Evolutionary conservation across 164 flowering plant species (phyloP).

Genomic region (Macadamia integrifolia): DNA sequence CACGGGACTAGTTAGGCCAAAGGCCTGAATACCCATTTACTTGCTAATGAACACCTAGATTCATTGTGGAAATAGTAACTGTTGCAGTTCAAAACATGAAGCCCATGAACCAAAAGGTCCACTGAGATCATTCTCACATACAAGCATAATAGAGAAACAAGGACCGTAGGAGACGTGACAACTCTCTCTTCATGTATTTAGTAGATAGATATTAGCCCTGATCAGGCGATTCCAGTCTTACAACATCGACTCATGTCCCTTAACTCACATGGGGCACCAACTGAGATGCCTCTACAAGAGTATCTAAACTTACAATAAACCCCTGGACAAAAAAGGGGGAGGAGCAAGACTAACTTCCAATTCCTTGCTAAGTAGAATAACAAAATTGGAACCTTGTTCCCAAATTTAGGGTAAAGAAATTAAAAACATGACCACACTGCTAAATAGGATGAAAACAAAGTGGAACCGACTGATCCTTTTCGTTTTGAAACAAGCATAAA

Average conservation of each 20-base stretch:
- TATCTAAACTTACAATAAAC: constrained; percentile 19
- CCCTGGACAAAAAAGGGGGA: constrained; percentile 24
- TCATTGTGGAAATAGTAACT: no score
- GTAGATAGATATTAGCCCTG: constrained; percentile 10
- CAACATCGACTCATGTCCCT: constrained; percentile 21
- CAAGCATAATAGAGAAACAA: no score
- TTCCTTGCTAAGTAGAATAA: constrained; percentile 11
- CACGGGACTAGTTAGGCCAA: no score
- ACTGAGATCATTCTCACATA: no score
- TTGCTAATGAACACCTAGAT: no score
- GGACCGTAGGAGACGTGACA: no score
- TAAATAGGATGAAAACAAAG: constrained; percentile 14
- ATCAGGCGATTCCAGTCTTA: constrained; percentile 20
- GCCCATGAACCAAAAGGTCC: no score
- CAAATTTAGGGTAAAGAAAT: constrained; percentile 5
- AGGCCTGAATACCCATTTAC: no score
- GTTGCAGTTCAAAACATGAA: no score
- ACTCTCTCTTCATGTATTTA: neutral
- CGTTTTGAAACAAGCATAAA: constrained; percentile 20
- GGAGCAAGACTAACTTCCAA: constrained; percentile 29
- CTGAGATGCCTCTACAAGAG: constrained; percentile 13
- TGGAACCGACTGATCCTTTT: constrained; percentile 16
- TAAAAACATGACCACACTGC: neutral
- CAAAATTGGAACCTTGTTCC: constrained; percentile 31
- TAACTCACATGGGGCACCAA: constrained; percentile 13